Evolutionary conservation across 345 rosid species (phyloP).

Genomic region (Salix caprea): DNA sequence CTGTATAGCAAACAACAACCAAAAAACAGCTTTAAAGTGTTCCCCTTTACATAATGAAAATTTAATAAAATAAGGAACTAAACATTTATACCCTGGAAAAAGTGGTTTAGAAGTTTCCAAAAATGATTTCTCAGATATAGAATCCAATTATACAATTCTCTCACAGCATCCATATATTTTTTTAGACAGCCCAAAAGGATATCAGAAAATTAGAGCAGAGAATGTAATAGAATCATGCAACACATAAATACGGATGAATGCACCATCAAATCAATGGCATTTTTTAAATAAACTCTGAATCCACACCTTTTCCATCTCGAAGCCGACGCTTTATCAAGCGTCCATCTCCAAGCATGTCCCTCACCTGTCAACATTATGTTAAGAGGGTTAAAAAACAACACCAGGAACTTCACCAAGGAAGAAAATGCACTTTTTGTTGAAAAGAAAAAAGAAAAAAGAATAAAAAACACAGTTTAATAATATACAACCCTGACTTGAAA

Average conservation of each 20-base stretch:
- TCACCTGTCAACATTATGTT: slow-evolving; percentile 51
- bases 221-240: background rate
- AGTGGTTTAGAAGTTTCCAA: background rate
- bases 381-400: slow-evolving; percentile 7
- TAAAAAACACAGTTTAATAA: too few species aligned
- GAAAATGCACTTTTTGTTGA: too few species aligned
- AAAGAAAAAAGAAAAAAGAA: too few species aligned
- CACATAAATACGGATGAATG: background rate
- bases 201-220: background rate
- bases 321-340: slow-evolving; percentile 87
- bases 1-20: background rate
- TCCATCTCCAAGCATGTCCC: slow-evolving; percentile 98
- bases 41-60: background rate
- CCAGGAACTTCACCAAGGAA: background rate
- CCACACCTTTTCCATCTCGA: slow-evolving; percentile 81
- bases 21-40: background rate
- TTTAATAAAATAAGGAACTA: background rate
- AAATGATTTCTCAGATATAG: background rate
- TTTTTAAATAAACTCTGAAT: background rate
- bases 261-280: background rate
- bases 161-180: background rate
- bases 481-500: too few species aligned
- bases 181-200: background rate
- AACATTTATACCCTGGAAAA: background rate
- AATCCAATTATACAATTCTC: background rate